Conservation (phyloP, 2,329 filamentous ascomycete genomes). For the Ascochyta lentis region DNA sequence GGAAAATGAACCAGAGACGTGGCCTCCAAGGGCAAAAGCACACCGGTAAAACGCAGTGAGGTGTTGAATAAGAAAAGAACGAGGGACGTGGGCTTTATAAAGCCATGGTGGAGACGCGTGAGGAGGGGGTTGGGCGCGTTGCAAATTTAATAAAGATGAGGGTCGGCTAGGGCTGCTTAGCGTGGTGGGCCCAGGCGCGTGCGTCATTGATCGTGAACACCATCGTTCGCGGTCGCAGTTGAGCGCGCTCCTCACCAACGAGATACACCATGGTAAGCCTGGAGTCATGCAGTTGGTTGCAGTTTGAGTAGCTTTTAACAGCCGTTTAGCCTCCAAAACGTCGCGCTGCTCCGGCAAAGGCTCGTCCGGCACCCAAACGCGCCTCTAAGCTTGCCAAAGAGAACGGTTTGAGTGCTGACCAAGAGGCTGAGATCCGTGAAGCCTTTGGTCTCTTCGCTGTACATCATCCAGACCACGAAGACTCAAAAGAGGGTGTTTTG, state of each 20-base stretch:
- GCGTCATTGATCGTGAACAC: slow-evolving; percentile 29
- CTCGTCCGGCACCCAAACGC: slow-evolving; percentile 51
- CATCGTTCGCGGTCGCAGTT: slow-evolving; percentile 4
- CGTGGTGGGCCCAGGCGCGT: slow-evolving; percentile 11
- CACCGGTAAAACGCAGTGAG: slow-evolving; percentile 6
- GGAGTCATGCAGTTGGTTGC: background rate
- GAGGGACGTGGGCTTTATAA: slow-evolving; percentile 9
- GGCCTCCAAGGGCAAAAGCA: slow-evolving; percentile 14
- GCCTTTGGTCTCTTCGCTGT: slow-evolving; percentile 80
- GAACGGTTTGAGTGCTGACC: slow-evolving; percentile 80
- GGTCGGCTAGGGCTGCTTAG: background rate
- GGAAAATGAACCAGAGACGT: background rate
- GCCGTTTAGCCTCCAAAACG: slow-evolving; percentile 39
- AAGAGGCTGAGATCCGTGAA: slow-evolving; percentile 90
- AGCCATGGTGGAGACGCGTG: slow-evolving; percentile 10
- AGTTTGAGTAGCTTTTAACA: background rate
- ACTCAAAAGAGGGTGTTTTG: slow-evolving; percentile 66
- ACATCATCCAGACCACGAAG: slow-evolving; percentile 61
- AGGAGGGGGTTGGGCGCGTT: slow-evolving; percentile 18
- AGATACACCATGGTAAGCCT: slow-evolving; percentile 29
- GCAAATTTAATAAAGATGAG: slow-evolving; percentile 7
- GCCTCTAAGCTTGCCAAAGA: slow-evolving; percentile 92
- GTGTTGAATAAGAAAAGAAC: slow-evolving; percentile 5
- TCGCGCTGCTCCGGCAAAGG: slow-evolving; percentile 30
- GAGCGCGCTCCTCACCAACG: background rate